phyloP scores from a whole-genome alignment of 208 protist species.

The Leishmania tarentolae region DNA sequence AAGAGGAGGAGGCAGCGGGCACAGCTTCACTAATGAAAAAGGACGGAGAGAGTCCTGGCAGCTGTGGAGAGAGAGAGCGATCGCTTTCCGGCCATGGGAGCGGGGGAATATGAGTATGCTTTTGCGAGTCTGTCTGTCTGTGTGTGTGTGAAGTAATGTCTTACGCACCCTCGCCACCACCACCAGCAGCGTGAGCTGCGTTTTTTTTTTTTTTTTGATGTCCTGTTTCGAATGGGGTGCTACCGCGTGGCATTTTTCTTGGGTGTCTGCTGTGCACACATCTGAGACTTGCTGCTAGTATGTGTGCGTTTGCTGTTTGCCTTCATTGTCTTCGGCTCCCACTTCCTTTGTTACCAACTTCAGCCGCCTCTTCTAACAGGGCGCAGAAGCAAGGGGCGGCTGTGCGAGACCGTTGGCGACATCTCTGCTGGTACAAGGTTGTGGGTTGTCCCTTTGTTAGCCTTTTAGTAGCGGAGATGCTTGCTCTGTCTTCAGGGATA shows the following conservation, averaged over 20 bases:
- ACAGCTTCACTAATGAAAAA: not conserved
- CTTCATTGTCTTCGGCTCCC: not conserved
- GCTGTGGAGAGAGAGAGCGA: not conserved
- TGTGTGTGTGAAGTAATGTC: not conserved
- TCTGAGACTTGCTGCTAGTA: not conserved
- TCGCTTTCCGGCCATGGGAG: not conserved
- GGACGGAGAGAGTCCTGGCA: not conserved
- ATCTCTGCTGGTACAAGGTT: not conserved
- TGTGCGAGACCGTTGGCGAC: not conserved
- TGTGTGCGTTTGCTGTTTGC: not conserved
- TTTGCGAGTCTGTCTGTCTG: not conserved
- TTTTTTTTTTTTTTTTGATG: not conserved
- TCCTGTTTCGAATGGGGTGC: not conserved
- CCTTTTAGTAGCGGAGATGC: not conserved
- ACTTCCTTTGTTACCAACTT: not conserved
- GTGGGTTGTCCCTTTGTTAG: not conserved
- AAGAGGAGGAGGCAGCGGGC: not conserved
- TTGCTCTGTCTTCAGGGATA: not conserved
- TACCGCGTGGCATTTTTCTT: not conserved
- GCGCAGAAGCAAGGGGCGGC: not conserved
- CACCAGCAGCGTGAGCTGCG: not conserved
- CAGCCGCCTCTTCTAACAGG: not conserved
- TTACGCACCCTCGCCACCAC: not conserved
- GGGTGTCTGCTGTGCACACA: not conserved
- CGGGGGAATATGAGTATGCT: not conserved